Conservation (phyloP, 2,329 filamentous ascomycete genomes). For the Blumeria graminis region DNA sequence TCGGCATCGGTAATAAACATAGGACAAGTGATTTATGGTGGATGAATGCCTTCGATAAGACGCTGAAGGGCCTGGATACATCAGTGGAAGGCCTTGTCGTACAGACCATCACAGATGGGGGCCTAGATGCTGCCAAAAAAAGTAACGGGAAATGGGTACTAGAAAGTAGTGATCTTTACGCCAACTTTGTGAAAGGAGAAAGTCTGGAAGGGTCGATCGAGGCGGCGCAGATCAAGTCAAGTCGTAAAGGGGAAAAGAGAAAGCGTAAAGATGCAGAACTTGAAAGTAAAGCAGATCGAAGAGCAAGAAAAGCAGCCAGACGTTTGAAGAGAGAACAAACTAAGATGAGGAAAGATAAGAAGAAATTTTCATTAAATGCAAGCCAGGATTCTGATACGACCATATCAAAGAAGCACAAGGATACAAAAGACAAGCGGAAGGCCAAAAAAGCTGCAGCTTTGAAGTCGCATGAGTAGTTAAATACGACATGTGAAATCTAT, state of each 20-base stretch:
- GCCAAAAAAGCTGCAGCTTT: slow-evolving; percentile 16
- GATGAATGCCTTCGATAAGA: slow-evolving; percentile 83
- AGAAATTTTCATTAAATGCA: neutral
- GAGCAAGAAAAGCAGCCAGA: slow-evolving; percentile 8
- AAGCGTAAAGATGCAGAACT: slow-evolving; percentile 4
- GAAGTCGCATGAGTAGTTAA: too few relatives aligned
- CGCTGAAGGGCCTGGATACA: slow-evolving; percentile 55
- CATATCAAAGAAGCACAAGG: neutral
- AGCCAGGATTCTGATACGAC: neutral
- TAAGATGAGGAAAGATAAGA: neutral
- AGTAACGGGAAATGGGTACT: slow-evolving; percentile 33
- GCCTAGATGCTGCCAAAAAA: slow-evolving; percentile 30
- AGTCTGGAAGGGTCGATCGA: slow-evolving; percentile 45
- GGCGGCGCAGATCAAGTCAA: slow-evolving; percentile 7
- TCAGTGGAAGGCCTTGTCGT: slow-evolving; percentile 28
- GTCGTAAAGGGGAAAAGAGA: slow-evolving; percentile 4
- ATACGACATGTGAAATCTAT: too few relatives aligned
- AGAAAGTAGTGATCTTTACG: slow-evolving; percentile 36
- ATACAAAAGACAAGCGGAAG: slow-evolving; percentile 15
- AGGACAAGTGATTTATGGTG: slow-evolving; percentile 70
- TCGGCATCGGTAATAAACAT: slow-evolving; percentile 56
- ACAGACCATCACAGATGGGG: slow-evolving; percentile 27
- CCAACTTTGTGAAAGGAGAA: slow-evolving; percentile 65
- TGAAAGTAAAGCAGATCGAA: slow-evolving; percentile 13
- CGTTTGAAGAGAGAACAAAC: neutral